phyloP scores from a whole-genome alignment of 2,329 filamentous ascomycete species.

The Trichoderma sp. region DNA sequence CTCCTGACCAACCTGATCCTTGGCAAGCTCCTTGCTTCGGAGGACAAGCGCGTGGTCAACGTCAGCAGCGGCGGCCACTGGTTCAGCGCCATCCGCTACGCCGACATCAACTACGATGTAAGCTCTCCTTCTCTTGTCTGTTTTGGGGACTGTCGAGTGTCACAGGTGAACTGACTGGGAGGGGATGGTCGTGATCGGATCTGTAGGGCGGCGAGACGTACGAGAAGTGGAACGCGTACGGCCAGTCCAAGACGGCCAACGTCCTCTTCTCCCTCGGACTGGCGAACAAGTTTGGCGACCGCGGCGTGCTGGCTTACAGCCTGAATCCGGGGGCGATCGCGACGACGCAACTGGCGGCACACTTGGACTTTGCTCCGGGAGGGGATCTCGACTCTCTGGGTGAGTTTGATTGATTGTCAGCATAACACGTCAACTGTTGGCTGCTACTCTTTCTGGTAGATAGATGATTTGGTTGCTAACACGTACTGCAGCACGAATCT shows the following conservation, averaged over 20 bases:
- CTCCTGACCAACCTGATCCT: slow-evolving; percentile 51
- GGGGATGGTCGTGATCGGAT: neutral
- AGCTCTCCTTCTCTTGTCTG: slow-evolving; percentile 12
- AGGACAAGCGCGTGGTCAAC: slow-evolving; percentile 45
- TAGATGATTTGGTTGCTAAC: neutral
- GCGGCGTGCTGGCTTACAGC: slow-evolving; percentile 40
- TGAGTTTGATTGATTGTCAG: slow-evolving; percentile 23
- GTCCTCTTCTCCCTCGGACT: slow-evolving; percentile 41
- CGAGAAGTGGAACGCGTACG: slow-evolving; percentile 42
- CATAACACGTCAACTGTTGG: too few species aligned
- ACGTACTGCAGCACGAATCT: slow-evolving; percentile 29
- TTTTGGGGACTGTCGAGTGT: too few species aligned
- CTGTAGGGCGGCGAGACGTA: slow-evolving; percentile 37
- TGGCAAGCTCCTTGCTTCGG: slow-evolving; percentile 44
- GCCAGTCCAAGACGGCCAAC: slow-evolving; percentile 45
- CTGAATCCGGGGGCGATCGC: slow-evolving; percentile 41
- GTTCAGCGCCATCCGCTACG: slow-evolving; percentile 38
- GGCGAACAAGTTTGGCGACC: slow-evolving; percentile 39
- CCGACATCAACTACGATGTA: slow-evolving; percentile 40
- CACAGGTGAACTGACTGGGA: too few species aligned
- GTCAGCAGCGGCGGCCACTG: slow-evolving; percentile 43
- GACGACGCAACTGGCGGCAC: slow-evolving; percentile 34
- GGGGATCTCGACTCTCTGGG: slow-evolving; percentile 31
- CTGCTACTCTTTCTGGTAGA: too few species aligned
- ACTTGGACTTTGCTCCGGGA: slow-evolving; percentile 33